Base-by-base conservation (phyloP, 1,284 basidiomycete genomes). In the Golubevia pallescens region DNA sequence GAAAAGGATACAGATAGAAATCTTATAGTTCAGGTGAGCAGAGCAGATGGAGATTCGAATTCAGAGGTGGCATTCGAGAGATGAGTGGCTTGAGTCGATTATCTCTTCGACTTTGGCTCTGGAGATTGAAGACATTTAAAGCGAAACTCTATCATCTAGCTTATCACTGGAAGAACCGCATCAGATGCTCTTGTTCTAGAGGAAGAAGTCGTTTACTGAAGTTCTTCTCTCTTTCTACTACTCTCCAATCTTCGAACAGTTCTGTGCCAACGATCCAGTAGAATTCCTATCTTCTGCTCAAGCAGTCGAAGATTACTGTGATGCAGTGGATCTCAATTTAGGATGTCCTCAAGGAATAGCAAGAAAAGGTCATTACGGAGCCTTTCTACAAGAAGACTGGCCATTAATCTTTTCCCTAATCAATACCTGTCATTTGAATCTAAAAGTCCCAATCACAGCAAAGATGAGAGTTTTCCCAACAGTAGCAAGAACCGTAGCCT, bases 361-460 rank as follows among this genome's bases (percentile, higher is more conserved):
- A 0, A 89, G 90, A 69, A 88, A 90, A 53, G 96, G 96, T 0
- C 89, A 90, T 66, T 99, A 98, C 74, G 96, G 96, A 0, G 90
- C 92, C 1, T 98, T 93, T 87, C 85, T 99, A 57, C 93, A 95
- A 88, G 95, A 98, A 69, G 94, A 98, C 62, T 97, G 95, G 95
- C 91, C 93, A 8, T 85, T 97, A 59, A 81, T 85, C 58, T 84
- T 81, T 23, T 8, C 21, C 1, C 61, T 85, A 24, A 80, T 83
- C 70, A 79, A 82, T 61, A 75, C 56, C 2, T 68, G 20, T 21
- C 95, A 98, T 85, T 85, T 88, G 61, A 92, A 96, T 76, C 89
- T 98, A 2, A 89, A 89, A 0, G 88, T 97, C 10, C 96, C 97
- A 0, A 94, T 98, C 0, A 98, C 95, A 0, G 96, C 94, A 59